Evolutionary conservation across 352 stramenopile genomes (phyloP).

Genomic region (Blastocystis hominis): DNA sequence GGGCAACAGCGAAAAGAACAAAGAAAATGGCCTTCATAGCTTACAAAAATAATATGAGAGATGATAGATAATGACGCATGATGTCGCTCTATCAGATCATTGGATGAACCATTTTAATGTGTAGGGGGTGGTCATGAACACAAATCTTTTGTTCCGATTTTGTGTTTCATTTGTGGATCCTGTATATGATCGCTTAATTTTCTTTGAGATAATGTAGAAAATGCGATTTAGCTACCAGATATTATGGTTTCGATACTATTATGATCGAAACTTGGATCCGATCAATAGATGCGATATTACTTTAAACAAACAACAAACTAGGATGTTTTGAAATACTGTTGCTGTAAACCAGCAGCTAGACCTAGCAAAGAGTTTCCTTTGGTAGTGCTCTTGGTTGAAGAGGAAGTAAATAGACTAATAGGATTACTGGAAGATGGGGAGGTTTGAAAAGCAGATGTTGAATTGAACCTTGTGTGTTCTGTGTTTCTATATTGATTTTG

Average conservation of each 20-base stretch:
- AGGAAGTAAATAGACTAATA: not conserved
- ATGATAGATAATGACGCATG: not conserved
- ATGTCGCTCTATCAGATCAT: not conserved
- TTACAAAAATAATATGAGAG: constrained; percentile 50
- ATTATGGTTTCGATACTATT: not conserved
- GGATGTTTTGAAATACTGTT: not conserved
- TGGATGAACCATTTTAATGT: constrained; percentile 34
- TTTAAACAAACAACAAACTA: not conserved
- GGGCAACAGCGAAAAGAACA: constrained; percentile 47
- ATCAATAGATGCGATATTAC: not conserved
- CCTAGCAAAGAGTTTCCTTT: not conserved
- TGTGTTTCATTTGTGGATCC: not conserved
- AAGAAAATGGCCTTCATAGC: constrained; percentile 54
- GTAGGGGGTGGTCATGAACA: not conserved
- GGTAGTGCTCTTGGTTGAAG: not conserved
- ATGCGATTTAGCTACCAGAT: too few relatives aligned
- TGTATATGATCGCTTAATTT: too few relatives aligned
- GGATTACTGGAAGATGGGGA: not conserved
- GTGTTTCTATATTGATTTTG: not conserved
- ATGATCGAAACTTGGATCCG: not conserved
- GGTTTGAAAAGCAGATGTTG: not conserved
- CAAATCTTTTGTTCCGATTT: not conserved
- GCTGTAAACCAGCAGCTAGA: not conserved
- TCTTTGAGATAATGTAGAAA: too few relatives aligned
- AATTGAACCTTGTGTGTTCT: not conserved